Percentiles rank a stretch among this genome's conserved stretches.
These are phyloP conservation scores for Cryptococcus sp. DNA, from an alignment of 1,284 basidiomycete genomes.

Conservation along the genomic window DNA sequence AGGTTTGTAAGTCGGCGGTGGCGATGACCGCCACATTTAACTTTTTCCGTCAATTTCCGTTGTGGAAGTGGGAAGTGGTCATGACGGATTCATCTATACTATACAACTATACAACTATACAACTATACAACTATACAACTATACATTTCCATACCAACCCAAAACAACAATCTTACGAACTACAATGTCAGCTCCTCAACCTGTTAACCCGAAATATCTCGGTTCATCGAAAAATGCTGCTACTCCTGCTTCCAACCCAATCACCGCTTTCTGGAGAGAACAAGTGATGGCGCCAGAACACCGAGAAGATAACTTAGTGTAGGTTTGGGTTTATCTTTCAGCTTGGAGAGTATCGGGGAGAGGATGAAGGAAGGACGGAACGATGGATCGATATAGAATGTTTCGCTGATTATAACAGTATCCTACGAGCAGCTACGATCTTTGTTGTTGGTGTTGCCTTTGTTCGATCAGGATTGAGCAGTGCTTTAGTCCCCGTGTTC, in stretches of 20 bases:
- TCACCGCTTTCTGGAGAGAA: conserved; percentile 7
- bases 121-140: too few relatives aligned
- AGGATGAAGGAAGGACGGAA: not conserved
- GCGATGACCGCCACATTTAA: too few relatives aligned
- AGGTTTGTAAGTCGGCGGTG: not conserved
- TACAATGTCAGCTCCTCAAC: conserved; percentile 24
- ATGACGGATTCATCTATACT: too few relatives aligned
- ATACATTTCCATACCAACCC: not conserved
- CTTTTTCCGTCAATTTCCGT: too few relatives aligned
- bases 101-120: too few relatives aligned
- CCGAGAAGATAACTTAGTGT: conserved; percentile 28
- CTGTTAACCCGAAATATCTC: conserved; percentile 26
- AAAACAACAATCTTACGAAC: not conserved
- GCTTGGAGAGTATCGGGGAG: not conserved
- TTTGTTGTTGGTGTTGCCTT: conserved; percentile 31
- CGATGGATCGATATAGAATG: not conserved
- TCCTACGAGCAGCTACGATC: conserved; percentile 23
- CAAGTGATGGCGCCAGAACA: conserved; percentile 27
- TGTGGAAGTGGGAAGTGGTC: too few relatives aligned
- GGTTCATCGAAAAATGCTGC: conserved; percentile 14
- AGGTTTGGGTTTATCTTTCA: conserved; percentile 5
- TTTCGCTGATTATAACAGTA: conserved; percentile 11
- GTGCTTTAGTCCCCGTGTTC: conserved; percentile 28
- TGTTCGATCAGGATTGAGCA: conserved; percentile 23
- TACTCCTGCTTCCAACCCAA: conserved; percentile 13